Evolutionary conservation across 805 yeast species (phyloP).

Genomic region (Torulaspora microellipsoides): DNA sequence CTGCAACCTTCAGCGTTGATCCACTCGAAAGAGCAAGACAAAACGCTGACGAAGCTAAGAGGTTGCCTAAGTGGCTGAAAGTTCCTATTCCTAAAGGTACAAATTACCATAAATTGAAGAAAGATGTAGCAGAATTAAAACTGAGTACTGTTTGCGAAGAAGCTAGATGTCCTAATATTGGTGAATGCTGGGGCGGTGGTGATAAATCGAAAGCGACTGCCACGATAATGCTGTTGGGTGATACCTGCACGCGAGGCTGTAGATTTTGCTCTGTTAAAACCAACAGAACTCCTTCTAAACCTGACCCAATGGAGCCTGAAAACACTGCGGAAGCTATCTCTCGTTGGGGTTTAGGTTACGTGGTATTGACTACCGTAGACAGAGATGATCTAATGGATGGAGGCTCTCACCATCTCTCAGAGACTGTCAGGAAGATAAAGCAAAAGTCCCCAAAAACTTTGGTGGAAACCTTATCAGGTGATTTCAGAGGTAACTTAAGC

Average conservation of each 20-base stretch:
- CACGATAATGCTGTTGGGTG: slow-evolving; percentile 97
- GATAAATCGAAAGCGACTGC: slow-evolving; percentile 74
- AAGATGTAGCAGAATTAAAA: slow-evolving; percentile 82
- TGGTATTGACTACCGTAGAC: slow-evolving; percentile 94
- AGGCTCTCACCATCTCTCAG: slow-evolving; percentile 85
- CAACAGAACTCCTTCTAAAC: slow-evolving; percentile 74
- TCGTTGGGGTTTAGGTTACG: slow-evolving; percentile 98
- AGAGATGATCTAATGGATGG: slow-evolving; percentile 93
- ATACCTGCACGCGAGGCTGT: slow-evolving; percentile 99
- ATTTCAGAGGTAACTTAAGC: slow-evolving; percentile 84
- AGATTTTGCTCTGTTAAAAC: slow-evolving; percentile 97
- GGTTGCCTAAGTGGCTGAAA: slow-evolving; percentile 90
- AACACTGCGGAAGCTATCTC: slow-evolving; percentile 96
- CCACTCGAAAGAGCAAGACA: slow-evolving; percentile 71
- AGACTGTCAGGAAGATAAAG: slow-evolving; percentile 81
- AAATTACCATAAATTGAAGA: slow-evolving; percentile 71
- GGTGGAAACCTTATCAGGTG: slow-evolving; percentile 93
- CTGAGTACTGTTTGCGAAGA: slow-evolving; percentile 97
- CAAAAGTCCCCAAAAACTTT: slow-evolving; percentile 83
- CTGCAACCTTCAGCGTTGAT: slow-evolving; percentile 58
- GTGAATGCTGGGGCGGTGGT: slow-evolving; percentile 99
- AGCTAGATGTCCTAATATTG: slow-evolving; percentile 98
- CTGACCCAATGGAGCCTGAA: slow-evolving; percentile 96
- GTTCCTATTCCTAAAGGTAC: slow-evolving; percentile 97
- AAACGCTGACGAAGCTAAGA: slow-evolving; percentile 53